Percentiles rank a stretch among this genome's conserved stretches.
phyloP scores from a whole-genome alignment of 352 stramenopile genomes.

The Globisporangium yorkense region DNA sequence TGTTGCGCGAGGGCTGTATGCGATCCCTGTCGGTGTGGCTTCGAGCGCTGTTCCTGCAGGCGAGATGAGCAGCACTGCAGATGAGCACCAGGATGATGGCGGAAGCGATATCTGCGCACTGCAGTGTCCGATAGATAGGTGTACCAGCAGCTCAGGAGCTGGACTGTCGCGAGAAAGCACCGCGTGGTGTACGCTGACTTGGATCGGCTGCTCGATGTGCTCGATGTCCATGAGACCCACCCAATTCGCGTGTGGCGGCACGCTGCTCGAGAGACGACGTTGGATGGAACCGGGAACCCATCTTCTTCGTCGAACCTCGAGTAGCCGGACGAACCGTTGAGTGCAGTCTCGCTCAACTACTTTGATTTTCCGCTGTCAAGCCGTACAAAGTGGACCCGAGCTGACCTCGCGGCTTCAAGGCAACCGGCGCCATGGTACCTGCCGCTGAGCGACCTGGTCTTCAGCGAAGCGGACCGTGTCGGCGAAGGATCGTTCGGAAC shows the following conservation, averaged over 20 bases:
- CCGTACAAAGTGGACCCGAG: neutral
- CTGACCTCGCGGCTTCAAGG: neutral
- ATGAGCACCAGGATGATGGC: neutral
- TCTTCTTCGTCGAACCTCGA: neutral
- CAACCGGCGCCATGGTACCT: neutral
- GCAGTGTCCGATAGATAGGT: conserved; percentile 2
- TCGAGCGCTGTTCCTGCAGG: neutral
- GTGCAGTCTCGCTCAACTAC: neutral
- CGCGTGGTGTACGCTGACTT: conserved; percentile 1
- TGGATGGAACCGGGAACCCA: neutral
- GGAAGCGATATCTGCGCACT: conserved; percentile 1
- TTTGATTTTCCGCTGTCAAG: neutral
- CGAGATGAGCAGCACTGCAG: neutral
- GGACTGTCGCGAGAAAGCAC: neutral
- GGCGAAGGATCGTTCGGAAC: neutral
- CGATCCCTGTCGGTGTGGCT: neutral
- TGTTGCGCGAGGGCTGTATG: neutral
- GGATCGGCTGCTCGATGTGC: neutral
- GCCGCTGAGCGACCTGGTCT: neutral
- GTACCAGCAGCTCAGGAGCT: neutral
- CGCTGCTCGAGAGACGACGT: neutral
- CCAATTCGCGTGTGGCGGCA: conserved; percentile 1
- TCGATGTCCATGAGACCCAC: neutral
- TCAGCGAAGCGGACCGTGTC: neutral
- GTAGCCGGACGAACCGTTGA: neutral